phyloP scores from a whole-genome alignment of 176 grass and related monocot genomes.

The Areca catechu region DNA sequence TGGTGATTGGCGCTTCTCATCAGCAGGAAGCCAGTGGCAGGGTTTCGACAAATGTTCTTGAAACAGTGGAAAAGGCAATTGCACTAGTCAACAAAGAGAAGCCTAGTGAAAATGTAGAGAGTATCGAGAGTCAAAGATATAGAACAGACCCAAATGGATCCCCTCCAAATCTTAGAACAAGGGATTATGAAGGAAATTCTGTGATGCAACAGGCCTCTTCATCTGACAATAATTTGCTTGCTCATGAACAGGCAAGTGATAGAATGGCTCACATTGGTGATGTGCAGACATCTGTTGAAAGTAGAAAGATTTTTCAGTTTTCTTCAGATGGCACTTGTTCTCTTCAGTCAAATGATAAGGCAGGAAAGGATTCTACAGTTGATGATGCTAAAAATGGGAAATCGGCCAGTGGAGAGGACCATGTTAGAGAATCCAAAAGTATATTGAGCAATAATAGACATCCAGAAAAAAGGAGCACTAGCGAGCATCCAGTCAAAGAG shows the following conservation, averaged over 20 bases:
- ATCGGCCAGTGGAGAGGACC: neutral
- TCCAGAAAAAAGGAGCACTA: slow-evolving; percentile 29
- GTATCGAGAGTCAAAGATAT: neutral
- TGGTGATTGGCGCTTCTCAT: slow-evolving; percentile 23
- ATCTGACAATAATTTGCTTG: slow-evolving; percentile 18
- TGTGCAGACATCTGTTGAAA: slow-evolving; percentile 3
- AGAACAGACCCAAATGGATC: too few species aligned
- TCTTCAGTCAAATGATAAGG: slow-evolving; percentile 15
- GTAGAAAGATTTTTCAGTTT: slow-evolving; percentile 15
- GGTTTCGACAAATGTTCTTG: slow-evolving; percentile 18
- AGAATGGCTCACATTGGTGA: slow-evolving; percentile 6
- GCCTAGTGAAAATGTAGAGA: neutral
- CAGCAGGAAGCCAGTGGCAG: slow-evolving; percentile 24
- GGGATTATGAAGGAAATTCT: slow-evolving; percentile 7
- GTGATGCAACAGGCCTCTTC: slow-evolving; percentile 3
- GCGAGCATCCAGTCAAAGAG: slow-evolving; percentile 22
- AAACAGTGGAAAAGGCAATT: slow-evolving; percentile 14
- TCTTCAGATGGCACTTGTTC: slow-evolving; percentile 8
- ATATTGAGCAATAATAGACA: slow-evolving; percentile 13
- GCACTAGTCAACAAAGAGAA: slow-evolving; percentile 6
- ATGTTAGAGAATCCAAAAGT: slow-evolving; percentile 25
- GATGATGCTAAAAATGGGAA: slow-evolving; percentile 19
- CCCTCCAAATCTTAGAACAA: neutral
- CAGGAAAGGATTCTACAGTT: slow-evolving; percentile 11
- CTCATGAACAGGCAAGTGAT: slow-evolving; percentile 1